Evolutionary conservation across 1,139 yeast genomes (phyloP).

Genomic region (Martiniozyma asiatica): DNA sequence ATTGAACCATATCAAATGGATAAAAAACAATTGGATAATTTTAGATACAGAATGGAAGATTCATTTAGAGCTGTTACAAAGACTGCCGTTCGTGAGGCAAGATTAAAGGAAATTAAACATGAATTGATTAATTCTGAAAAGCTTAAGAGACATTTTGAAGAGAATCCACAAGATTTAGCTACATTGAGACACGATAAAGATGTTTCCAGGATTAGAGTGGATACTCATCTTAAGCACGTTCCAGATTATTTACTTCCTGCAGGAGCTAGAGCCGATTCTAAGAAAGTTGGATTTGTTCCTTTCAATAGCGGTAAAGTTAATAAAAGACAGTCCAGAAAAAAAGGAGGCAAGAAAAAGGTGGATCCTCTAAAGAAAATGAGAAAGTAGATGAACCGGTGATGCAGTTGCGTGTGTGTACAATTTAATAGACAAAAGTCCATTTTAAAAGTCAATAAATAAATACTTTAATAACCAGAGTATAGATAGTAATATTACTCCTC

Average conservation of each 20-base stretch:
- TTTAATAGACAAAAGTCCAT: too few species aligned
- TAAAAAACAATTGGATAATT: slow-evolving; percentile 86
- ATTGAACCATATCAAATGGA: slow-evolving; percentile 77
- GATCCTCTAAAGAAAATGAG: slow-evolving; percentile 66
- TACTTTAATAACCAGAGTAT: too few species aligned
- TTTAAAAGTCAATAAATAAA: too few species aligned
- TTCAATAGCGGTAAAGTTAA: slow-evolving; percentile 49
- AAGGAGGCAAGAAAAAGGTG: slow-evolving; percentile 26
- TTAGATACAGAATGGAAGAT: slow-evolving; percentile 94
- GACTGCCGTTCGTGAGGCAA: slow-evolving; percentile 84
- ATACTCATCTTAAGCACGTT: slow-evolving; percentile 77
- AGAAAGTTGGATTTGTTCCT: slow-evolving; percentile 66
- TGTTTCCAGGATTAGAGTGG: slow-evolving; percentile 71
- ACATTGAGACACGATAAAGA: slow-evolving; percentile 88
- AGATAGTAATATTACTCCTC: not conserved
- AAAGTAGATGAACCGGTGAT: too few species aligned
- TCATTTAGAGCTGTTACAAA: slow-evolving; percentile 92
- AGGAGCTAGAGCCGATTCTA: slow-evolving; percentile 49
- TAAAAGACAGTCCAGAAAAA: slow-evolving; percentile 24
- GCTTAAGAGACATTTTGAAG: slow-evolving; percentile 89
- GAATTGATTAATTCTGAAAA: slow-evolving; percentile 85
- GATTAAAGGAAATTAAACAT: slow-evolving; percentile 78
- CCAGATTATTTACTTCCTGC: slow-evolving; percentile 89
- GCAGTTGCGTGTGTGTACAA: too few species aligned
- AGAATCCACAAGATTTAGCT: slow-evolving; percentile 90